These are phyloP conservation scores for Vanilla planifolia DNA, from an alignment of 106 monocot genomes.

Conservation along the genomic window DNA sequence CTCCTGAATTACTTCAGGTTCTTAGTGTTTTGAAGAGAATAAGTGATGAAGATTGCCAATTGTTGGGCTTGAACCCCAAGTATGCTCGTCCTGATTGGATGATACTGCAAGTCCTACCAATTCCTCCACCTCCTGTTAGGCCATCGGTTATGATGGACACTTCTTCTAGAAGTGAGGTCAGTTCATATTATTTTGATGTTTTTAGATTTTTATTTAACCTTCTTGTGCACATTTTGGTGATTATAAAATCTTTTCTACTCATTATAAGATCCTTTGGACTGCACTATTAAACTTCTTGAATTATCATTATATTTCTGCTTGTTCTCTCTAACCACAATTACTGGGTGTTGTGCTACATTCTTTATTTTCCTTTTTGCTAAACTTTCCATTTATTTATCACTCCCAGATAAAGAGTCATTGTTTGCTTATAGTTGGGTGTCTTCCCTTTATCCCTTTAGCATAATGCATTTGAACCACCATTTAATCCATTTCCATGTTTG, in stretches of 20 bases:
- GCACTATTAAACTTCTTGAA: no score
- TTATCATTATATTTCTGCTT: no score
- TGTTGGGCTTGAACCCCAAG: slow-evolving; percentile 92
- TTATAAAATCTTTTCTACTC: slow-evolving; percentile 2
- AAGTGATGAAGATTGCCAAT: slow-evolving; percentile 88
- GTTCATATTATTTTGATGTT: slow-evolving; percentile 2
- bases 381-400: no score
- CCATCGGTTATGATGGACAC: slow-evolving; percentile 99
- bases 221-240: background rate
- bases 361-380: no score
- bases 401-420: no score
- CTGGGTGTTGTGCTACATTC: no score
- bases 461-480: no score
- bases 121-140: slow-evolving; percentile 96
- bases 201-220: background rate
- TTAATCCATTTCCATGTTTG: background rate
- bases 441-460: background rate
- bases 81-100: slow-evolving; percentile 99
- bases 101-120: slow-evolving; percentile 97
- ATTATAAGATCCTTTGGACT: no score
- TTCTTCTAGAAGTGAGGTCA: slow-evolving; percentile 94
- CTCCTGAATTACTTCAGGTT: slow-evolving; percentile 36
- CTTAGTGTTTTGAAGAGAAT: slow-evolving; percentile 93
- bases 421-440: background rate
- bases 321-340: no score